Conservation (phyloP, 176 grass and related monocot species). For the Carex scoparia region DNA sequence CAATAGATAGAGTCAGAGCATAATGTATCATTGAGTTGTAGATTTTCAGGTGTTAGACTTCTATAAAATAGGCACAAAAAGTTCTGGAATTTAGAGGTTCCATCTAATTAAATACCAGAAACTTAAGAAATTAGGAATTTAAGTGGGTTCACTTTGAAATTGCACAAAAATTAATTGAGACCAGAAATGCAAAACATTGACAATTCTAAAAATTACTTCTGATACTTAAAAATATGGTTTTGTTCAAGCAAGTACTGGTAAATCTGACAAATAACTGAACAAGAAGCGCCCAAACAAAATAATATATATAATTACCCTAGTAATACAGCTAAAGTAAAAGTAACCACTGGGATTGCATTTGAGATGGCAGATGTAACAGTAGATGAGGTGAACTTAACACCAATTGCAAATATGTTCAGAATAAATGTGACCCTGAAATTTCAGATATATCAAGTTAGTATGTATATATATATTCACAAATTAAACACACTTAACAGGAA, state of each 20-base stretch:
- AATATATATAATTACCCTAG: conserved; percentile 26
- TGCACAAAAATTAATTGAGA: neutral
- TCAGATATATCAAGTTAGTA: neutral
- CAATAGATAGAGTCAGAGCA: neutral
- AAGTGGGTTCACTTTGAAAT: neutral
- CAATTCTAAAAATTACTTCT: neutral
- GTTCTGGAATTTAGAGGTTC: neutral
- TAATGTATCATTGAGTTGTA: neutral
- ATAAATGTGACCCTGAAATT: conserved; percentile 23
- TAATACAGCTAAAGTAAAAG: conserved; percentile 27
- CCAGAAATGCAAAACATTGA: neutral
- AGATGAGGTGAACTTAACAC: conserved; percentile 13
- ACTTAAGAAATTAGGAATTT: neutral
- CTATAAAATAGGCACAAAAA: neutral
- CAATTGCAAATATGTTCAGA: conserved; percentile 19
- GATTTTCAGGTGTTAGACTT: neutral
- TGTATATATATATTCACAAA: neutral
- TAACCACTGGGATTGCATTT: conserved; percentile 22
- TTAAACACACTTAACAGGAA: neutral
- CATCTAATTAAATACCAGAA: neutral
- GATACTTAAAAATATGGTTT: neutral
- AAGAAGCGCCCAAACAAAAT: neutral
- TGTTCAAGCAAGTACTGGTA: neutral
- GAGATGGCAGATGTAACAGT: conserved; percentile 7
- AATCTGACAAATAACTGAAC: neutral